Base-by-base conservation (phyloP, 768 basidiomycete genomes). In the Kwoniella dendrophila region DNA sequence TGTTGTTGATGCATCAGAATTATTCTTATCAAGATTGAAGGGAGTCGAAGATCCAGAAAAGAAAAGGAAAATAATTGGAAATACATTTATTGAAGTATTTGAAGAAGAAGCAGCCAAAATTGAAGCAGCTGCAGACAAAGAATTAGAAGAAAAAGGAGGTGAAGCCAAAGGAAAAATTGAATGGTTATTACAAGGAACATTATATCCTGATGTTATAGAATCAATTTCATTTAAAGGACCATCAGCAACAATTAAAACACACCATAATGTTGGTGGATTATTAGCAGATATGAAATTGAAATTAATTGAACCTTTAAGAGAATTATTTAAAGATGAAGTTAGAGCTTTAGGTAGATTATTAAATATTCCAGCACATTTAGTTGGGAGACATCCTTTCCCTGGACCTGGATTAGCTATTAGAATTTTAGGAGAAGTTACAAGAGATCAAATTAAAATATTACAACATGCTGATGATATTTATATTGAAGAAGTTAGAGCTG, bases 161-260 rank as follows among this genome's bases (percentile, higher is more conserved):
- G 86, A 85, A 54, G 83, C 84, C 8, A 95, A 93, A 80, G 94
- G 96, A 2, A 86, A 87, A 72, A 92, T 98, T 33, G 96, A 98
- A 77, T 99, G 94, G 93, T 80, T 99, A 48, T 81, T 99, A 11
- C 96, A 99, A 80, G 96, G 96, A 3, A 99, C 96, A 0, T 84
- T 99, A 14, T 99, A 98, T 80, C 96, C 96, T 1, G 96, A 99
- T 75, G 96, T 99, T 61, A 99, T 98, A 76, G 96, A 99, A 83
- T 92, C 90, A 76, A 96, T 99, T 81, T 92, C 90, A 81, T 99
- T 99, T 86, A 98, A 97, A 81, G 96, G 96, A 2, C 96, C 96
- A 0, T 92, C 90, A 67, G 96, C 96, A 38, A 98, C 95, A 10
- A 99, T 99, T 84, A 99, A 99, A 84, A 98, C 96, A 2, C 96